Evolutionary conservation across 345 rosid genomes (phyloP).

Genomic region (Moricandia moricandioides): DNA sequence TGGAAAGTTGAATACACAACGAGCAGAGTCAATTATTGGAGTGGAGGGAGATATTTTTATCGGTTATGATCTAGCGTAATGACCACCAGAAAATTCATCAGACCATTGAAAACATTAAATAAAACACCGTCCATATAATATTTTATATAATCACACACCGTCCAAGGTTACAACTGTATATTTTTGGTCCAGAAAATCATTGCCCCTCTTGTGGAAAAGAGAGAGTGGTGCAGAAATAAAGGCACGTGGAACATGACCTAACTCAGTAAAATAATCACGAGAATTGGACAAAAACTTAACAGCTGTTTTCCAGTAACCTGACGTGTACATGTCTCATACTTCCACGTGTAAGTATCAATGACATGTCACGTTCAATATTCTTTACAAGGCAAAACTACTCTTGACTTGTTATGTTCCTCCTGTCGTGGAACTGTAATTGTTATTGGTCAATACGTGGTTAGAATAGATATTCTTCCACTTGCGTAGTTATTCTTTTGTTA

Average conservation of each 20-base stretch:
- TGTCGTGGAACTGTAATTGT: constrained; percentile 8
- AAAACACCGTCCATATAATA: constrained; percentile 27
- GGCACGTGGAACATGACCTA: constrained; percentile 41
- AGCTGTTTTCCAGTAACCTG: constrained; percentile 23
- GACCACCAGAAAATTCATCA: constrained; percentile 3
- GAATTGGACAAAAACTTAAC: constrained; percentile 17
- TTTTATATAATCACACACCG: constrained; percentile 25
- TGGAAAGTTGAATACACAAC: background rate
- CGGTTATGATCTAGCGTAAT: background rate
- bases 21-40: constrained; percentile 12
- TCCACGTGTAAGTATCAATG: background rate
- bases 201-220: constrained; percentile 13
- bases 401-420: constrained; percentile 2
- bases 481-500: background rate
- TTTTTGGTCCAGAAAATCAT: constrained; percentile 20
- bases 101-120: constrained; percentile 1
- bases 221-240: constrained; percentile 25
- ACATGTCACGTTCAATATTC: constrained; percentile 16
- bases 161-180: constrained; percentile 27
- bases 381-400: constrained; percentile 28
- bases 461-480: background rate
- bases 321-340: background rate
- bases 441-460: background rate
- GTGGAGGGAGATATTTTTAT: background rate
- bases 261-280: background rate